phyloP scores from a whole-genome alignment of 192 early-diverging fungal genomes.

The Backusella luteola region DNA sequence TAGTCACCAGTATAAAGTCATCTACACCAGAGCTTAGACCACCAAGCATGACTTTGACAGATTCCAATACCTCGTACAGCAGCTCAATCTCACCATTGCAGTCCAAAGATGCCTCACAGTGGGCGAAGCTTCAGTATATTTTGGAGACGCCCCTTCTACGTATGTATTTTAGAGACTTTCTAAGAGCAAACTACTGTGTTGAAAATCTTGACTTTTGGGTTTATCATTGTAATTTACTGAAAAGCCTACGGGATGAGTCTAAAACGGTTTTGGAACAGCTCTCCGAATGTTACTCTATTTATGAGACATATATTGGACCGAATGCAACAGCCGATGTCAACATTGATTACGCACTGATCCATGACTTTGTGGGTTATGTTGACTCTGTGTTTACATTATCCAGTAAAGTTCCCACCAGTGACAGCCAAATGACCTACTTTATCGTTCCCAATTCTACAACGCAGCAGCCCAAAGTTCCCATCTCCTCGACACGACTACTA shows the following conservation, averaged over 20 bases:
- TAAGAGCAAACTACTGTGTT: constrained; percentile 65
- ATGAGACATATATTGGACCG: constrained; percentile 43
- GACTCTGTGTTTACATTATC: constrained; percentile 14
- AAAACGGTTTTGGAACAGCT: constrained; percentile 33
- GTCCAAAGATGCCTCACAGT: constrained; percentile 15
- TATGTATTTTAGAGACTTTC: constrained; percentile 58
- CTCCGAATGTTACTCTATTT: constrained; percentile 47
- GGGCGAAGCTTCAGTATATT: constrained; percentile 55
- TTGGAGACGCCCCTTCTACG: constrained; percentile 49
- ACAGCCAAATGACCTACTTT: not conserved
- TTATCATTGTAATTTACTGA: constrained; percentile 42
- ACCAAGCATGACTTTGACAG: constrained; percentile 10
- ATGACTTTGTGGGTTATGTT: constrained; percentile 40
- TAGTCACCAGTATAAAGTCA: not conserved
- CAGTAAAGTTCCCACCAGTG: not conserved
- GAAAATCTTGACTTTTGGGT: constrained; percentile 70
- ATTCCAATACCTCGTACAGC: not conserved
- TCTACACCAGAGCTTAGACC: not conserved
- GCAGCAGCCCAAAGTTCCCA: not conserved
- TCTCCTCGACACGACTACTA: not conserved
- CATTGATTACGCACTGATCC: constrained; percentile 47
- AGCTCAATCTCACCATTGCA: not conserved
- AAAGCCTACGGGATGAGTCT: constrained; percentile 32
- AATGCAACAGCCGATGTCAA: constrained; percentile 46
- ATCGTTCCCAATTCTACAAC: not conserved